Percentiles rank a stretch among this genome's conserved stretches.
These are phyloP conservation scores for Ilex paraguariensis DNA, from an alignment of 305 asterid genomes.

Conservation along the genomic window DNA sequence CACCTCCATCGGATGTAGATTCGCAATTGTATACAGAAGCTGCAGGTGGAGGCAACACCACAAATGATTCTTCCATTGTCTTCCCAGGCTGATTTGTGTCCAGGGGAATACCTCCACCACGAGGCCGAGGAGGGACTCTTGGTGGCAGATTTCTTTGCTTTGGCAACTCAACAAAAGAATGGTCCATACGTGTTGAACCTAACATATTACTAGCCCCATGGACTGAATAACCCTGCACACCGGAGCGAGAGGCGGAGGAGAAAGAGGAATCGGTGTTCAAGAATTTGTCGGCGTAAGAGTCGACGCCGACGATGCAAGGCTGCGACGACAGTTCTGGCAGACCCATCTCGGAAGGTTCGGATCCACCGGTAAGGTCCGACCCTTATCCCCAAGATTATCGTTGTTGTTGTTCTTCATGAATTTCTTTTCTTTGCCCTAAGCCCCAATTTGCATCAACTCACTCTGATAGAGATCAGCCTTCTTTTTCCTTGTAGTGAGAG, in stretches of 20 bases:
- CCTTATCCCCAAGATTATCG: conserved; percentile 41
- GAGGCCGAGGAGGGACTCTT: conserved; percentile 70
- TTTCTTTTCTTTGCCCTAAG: no score
- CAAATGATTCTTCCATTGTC: conserved; percentile 94
- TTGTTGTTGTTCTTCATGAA: conserved; percentile 33
- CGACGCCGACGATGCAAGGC: conserved; percentile 75
- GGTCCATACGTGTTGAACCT: conserved; percentile 78
- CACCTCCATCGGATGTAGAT: conserved; percentile 65
- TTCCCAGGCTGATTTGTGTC: conserved; percentile 67
- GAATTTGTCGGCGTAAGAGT: conserved; percentile 70
- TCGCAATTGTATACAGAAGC: conserved; percentile 92
- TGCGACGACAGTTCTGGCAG: conserved; percentile 92
- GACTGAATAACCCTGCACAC: conserved; percentile 74
- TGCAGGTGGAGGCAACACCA: conserved; percentile 97
- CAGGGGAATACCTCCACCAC: conserved; percentile 51
- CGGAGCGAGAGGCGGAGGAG: conserved; percentile 38
- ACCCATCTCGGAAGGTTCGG: conserved; percentile 91
- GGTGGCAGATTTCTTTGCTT: conserved; percentile 68
- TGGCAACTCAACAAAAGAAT: conserved; percentile 82
- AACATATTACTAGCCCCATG: conserved; percentile 54
- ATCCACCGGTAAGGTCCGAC: conserved; percentile 83
- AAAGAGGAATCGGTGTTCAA: conserved; percentile 21
- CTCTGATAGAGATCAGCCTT: no score
- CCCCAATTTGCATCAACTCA: no score
- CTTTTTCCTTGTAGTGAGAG: no score